Evolutionary conservation across 805 yeast genomes (phyloP), one percentile per base, ranked within the genome.

Genomic region (Sungouiozyma ichnusensis): DNA sequence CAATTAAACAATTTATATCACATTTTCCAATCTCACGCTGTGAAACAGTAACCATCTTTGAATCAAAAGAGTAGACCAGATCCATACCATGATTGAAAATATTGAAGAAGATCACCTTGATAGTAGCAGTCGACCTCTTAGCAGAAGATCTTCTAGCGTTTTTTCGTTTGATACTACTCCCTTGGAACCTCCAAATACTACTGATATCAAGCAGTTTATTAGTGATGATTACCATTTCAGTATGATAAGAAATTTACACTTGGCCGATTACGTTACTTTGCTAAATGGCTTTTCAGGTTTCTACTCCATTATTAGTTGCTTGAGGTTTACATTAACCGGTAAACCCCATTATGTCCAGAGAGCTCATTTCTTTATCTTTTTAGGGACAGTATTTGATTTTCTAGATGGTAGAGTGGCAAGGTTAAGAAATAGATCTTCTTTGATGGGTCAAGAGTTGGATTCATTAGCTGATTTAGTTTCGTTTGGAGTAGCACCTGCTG

Each of bases 321-420:
- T 86, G 48, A 72, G 95, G 55, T 92, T 76, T 62, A 76, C 88
- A 4, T 67, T 77, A 39, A 83, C 90, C 2, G 78, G 77, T 13
- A 69, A 77, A 50, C 63, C 76, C 4, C 82, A 77, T 55, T 82
- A 83, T 60, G 75, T 80, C 24, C 90, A 83, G 65, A 73, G 95
- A 53, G 96, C 97, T 2, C 88, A 86, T 65, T 78, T 82, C 48
- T 86, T 84, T 65, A 85, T 87, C 35, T 72, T 84, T 14, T 68
- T 90, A 50, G 98, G 98, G 3, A 75, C 88, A 55, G 85, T 90
- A 59, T 90, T 90, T 62, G 98, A 90, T 63, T 86, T 92, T 61
- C 83, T 92, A 62, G 98, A 92, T 61, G 98, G 98, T 29, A 77
- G 94, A 54, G 98, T 90, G 6, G 98, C 98, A 3, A 76, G 98